phyloP scores from a whole-genome alignment of 2,329 filamentous ascomycete species.

The Trichoderma sp. region DNA sequence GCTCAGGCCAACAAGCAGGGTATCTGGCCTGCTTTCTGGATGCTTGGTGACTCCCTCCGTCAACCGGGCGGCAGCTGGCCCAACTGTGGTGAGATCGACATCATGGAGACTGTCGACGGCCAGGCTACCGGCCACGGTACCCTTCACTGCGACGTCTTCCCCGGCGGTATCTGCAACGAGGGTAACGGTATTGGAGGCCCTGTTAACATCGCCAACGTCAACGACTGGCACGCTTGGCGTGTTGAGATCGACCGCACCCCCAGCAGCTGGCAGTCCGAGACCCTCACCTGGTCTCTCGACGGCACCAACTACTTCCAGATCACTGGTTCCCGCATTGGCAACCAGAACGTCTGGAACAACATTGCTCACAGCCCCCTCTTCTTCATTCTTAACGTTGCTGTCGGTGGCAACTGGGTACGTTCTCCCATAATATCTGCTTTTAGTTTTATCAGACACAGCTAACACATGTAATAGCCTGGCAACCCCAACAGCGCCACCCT shows the following conservation, averaged over 20 bases:
- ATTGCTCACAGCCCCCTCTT: slow-evolving; percentile 51
- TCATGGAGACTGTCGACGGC: slow-evolving; percentile 57
- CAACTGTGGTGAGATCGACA: slow-evolving; percentile 54
- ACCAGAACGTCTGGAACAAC: slow-evolving; percentile 47
- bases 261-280: slow-evolving; percentile 46
- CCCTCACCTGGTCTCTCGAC: slow-evolving; percentile 52
- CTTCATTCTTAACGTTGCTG: slow-evolving; percentile 55
- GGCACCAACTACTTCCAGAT: slow-evolving; percentile 44
- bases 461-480: slow-evolving; percentile 42
- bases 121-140: slow-evolving; percentile 46
- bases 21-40: slow-evolving; percentile 60
- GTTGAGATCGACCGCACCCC: slow-evolving; percentile 50
- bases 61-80: slow-evolving; percentile 50
- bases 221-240: slow-evolving; percentile 48
- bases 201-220: slow-evolving; percentile 38
- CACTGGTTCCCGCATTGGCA: slow-evolving; percentile 44
- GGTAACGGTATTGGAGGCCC: slow-evolving; percentile 42
- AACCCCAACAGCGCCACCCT: slow-evolving; percentile 45
- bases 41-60: slow-evolving; percentile 50
- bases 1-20: slow-evolving; percentile 46
- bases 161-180: slow-evolving; percentile 53
- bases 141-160: slow-evolving; percentile 48
- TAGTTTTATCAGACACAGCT: background rate
- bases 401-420: slow-evolving; percentile 54
- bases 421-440: background rate